Evolutionary conservation across 305 asterid genomes (phyloP).

Genomic region (Stenogyne calaminthoides): DNA sequence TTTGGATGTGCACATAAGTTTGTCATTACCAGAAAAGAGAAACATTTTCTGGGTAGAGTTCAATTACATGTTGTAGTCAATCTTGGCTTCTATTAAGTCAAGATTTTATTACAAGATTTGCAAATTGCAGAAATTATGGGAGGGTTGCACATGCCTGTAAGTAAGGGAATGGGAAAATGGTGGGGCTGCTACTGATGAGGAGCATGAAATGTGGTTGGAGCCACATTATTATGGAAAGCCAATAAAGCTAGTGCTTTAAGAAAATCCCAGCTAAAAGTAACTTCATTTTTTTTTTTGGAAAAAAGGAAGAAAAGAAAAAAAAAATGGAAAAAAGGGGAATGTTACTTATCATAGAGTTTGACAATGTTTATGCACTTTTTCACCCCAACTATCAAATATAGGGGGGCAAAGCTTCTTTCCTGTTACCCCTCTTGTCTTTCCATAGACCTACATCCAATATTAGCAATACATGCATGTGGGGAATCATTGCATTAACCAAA

Average conservation of each 20-base stretch:
- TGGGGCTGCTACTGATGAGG: constrained; percentile 29
- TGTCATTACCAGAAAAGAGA: not conserved
- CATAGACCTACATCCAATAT: constrained; percentile 18
- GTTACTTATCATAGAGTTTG: constrained; percentile 11
- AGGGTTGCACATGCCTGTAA: constrained; percentile 33
- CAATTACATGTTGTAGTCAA: not conserved
- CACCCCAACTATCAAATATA: constrained; percentile 5
- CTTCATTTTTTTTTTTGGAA: not conserved
- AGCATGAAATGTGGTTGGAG: constrained; percentile 40
- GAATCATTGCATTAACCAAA: constrained; percentile 21
- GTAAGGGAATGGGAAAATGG: constrained; percentile 21
- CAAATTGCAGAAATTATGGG: constrained; percentile 20
- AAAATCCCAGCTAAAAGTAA: constrained; percentile 17
- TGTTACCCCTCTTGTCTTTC: constrained; percentile 14
- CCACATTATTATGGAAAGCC: constrained; percentile 33
- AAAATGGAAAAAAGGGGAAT: not conserved
- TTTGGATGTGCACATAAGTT: not conserved
- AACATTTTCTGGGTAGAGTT: not conserved
- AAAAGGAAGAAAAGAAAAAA: not conserved
- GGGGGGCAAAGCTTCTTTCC: constrained; percentile 20
- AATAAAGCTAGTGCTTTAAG: constrained; percentile 28
- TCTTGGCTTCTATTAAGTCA: not conserved
- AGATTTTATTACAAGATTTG: constrained; percentile 11
- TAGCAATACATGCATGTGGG: constrained; percentile 19
- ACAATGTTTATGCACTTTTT: constrained; percentile 17